Evolutionary conservation across 2,329 filamentous ascomycete genomes (phyloP), one percentile per base, ranked within the genome.

Genomic region (Alternaria dauci): DNA sequence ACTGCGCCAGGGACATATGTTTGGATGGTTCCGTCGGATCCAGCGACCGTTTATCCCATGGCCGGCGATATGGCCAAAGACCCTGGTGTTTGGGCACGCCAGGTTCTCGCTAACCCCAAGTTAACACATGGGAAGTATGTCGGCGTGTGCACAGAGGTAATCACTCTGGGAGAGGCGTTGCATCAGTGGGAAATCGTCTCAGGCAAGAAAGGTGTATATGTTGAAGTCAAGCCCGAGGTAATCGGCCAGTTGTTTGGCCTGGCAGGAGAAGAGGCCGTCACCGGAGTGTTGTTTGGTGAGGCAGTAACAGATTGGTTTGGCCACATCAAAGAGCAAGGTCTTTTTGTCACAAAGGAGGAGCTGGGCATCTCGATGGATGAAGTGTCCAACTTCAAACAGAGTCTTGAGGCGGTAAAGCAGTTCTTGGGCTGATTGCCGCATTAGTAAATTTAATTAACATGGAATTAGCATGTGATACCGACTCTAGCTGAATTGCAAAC

Each of bases 71-170:
- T 58, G 55, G 44, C 30, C 6, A 58, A 58, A 20, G 48, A 53
- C 20, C 48, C 55, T 39, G 55, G 55, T 53, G 23, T 58, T 18
- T 58, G 55, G 48, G 48, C 41, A n/a, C 32, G 55, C n/a, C 55
- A 58, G n/a, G 47, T 53, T 39, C 32, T 53, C 18, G 55, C 48
- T 26, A 46, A 53, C 39, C 48, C 55, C 11, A 53, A 47, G 11
- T 41, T 53, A 18, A 32, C 48, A 25, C 55, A 58, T 41, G 50
- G 55, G 8, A 53, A 58, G 16, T 58, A 53, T 26, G 34, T 41
- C 11, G 55, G 39, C 38, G 48, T 53, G 9, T 58, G 55, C 25
- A 58, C 48, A 4, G 55, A 53, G 32, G 48, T 58, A 3, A 16
- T 58, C 12, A 26, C 41, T 20, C 48, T 58, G 4, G 55, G 42